Percentiles rank a stretch among this genome's conserved stretches.
Evolutionary conservation across 2,329 filamentous ascomycete genomes (phyloP).

Genomic region (Verticillium nonalfalfae): DNA sequence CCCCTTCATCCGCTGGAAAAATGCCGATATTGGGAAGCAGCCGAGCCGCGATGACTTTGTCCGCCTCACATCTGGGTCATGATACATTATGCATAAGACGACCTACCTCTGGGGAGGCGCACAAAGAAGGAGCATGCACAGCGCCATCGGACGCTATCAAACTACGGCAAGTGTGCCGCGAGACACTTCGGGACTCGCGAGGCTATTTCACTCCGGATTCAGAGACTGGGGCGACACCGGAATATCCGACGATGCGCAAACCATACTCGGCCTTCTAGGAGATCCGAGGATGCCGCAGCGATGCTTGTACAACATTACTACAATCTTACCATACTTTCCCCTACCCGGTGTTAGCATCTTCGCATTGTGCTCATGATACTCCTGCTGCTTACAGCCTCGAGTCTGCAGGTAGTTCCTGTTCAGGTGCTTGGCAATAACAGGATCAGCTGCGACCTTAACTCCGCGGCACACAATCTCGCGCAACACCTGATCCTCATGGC

Average conservation of each 20-base stretch:
- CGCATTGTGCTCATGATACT: not conserved
- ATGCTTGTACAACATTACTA: not conserved
- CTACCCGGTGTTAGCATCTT: not conserved
- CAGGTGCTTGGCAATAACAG: not conserved
- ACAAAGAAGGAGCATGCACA: not conserved
- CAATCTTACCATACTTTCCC: not conserved
- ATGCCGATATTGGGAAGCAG: no score
- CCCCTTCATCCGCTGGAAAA: no score
- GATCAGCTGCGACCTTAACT: not conserved
- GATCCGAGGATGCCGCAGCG: not conserved
- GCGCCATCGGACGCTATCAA: not conserved
- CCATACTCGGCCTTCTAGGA: not conserved
- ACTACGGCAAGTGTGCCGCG: no score
- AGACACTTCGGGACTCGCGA: no score
- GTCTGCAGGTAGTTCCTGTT: not conserved
- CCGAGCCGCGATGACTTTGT: not conserved
- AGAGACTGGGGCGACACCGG: not conserved
- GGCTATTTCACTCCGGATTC: not conserved
- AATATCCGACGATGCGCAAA: not conserved
- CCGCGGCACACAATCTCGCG: not conserved
- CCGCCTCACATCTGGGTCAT: no score
- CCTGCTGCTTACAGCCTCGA: not conserved
- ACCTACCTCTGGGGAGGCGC: not conserved
- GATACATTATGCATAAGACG: no score
- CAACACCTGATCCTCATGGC: not conserved